phyloP scores from a whole-genome alignment of 1,284 basidiomycete species.

The Ustilago xerochloae region DNA sequence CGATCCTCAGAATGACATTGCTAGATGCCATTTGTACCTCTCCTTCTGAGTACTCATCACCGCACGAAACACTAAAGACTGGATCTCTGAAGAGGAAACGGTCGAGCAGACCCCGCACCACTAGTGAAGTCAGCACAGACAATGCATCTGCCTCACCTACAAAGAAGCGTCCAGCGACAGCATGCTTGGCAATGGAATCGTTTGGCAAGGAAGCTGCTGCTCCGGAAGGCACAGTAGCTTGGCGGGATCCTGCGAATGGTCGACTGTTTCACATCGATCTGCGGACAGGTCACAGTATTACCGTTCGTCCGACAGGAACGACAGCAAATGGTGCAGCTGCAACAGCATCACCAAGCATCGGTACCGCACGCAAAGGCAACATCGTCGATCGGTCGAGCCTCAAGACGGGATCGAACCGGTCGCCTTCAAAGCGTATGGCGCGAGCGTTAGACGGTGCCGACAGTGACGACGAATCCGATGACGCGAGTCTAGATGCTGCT shows the following conservation, averaged over 20 bases:
- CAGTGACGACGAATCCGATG: constrained; percentile 28
- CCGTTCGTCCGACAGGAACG: not conserved
- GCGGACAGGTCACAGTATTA: constrained; percentile 29
- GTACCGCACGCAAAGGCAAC: not conserved
- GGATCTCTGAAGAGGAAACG: constrained; percentile 15
- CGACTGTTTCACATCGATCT: constrained; percentile 29
- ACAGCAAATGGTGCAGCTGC: too few species aligned
- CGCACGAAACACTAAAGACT: not conserved
- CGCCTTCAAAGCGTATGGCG: not conserved
- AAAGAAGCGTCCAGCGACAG: constrained; percentile 11
- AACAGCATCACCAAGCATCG: not conserved
- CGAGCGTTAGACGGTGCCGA: not conserved
- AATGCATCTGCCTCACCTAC: too few species aligned
- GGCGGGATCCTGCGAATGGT: constrained; percentile 22
- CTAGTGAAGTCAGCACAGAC: not conserved
- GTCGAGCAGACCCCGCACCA: not conserved
- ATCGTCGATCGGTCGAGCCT: constrained; percentile 10
- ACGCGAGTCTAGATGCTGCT: constrained; percentile 20
- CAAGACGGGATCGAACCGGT: constrained; percentile 1
- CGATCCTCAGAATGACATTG: constrained; percentile 3
- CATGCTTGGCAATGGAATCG: constrained; percentile 14
- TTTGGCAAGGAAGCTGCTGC: not conserved
- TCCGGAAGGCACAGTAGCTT: constrained; percentile 14
- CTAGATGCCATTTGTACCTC: constrained; percentile 10
- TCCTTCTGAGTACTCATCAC: not conserved